These are phyloP conservation scores for Telopea speciosissima DNA, from an alignment of 177 flowering plant genomes.

Conservation along the genomic window DNA sequence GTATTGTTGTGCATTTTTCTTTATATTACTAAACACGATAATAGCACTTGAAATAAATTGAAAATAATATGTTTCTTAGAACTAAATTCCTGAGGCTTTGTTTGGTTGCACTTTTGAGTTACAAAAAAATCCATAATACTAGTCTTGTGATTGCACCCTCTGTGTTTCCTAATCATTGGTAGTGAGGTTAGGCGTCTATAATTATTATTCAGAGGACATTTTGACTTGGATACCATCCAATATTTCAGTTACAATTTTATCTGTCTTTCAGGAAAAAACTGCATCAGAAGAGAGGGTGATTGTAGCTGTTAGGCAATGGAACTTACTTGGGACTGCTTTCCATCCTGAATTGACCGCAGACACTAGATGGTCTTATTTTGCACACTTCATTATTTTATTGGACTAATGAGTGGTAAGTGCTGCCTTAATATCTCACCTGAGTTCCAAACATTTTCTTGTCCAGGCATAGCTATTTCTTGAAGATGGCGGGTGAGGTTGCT, in stretches of 20 bases:
- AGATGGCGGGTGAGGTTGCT: conserved; percentile 44
- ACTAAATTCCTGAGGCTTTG: too few relatives aligned
- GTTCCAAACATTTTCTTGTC: conserved; percentile 14
- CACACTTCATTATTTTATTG: background rate
- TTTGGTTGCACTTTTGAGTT: too few relatives aligned
- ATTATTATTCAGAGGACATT: background rate
- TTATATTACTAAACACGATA: too few relatives aligned
- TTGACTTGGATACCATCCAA: background rate
- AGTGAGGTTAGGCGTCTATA: background rate
- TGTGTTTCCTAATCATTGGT: background rate
- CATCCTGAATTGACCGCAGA: conserved; percentile 96
- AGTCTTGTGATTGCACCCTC: background rate
- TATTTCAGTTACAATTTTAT: background rate
- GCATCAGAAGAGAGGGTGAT: conserved; percentile 53
- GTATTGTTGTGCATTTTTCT: too few relatives aligned
- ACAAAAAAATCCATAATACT: too few relatives aligned
- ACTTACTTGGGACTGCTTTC: conserved; percentile 85
- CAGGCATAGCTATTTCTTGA: conserved; percentile 87
- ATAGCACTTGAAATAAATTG: too few relatives aligned
- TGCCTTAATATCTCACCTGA: background rate
- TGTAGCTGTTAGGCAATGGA: conserved; percentile 88
- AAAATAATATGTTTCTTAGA: too few relatives aligned
- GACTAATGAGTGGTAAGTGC: background rate
- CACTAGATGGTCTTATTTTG: conserved; percentile 58
- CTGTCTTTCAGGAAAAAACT: conserved; percentile 37